Base-by-base conservation (phyloP, 441 rosid genomes). In the Cnidoscolus chayamansa region DNA sequence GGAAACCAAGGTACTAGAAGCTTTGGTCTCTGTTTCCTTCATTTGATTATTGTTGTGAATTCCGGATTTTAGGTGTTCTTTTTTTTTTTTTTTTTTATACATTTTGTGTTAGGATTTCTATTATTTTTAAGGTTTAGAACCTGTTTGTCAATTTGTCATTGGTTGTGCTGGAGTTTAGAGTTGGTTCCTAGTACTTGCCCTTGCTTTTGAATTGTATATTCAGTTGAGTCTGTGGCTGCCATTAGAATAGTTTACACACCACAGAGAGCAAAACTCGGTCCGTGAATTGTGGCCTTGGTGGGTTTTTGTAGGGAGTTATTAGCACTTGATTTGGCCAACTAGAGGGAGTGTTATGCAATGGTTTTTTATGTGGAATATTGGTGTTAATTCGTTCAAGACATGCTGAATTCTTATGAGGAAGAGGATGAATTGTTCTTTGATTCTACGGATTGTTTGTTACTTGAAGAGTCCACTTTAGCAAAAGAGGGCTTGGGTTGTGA, bases 341-440 rank as follows among this genome's bases (percentile, higher is more conserved):
- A 50, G 75, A 74, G 73, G 67, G 74, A 65, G 68, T 72, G 80
- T 53, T 64, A 43, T 30, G 71, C 53, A 67, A 60, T 47, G 62
- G 61, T 74, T 81, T 79, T 76, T 76, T 61, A 72, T 72, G 81
- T 78, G 79, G 74, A 74, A 72, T 74, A 71, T 73, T 81, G 58
- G 73, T 76, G 67, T 75, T 13, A 72, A 65, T 57, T 84, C 75
- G 63, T 6, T 66, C 77, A 75, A 82, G 86, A 82, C 72, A 89
- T 94, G 96, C 74, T 70, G 88, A 79, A 74, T 71, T 83, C 76
- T 51, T 80, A 73, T 75, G 79, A 79, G 70, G 83, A 67, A 62
- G 86, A 80, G 74, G 78, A 50, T 59, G 91, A 87, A 74, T 74
- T 78, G 76, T 94, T 88, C 89, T 92, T 81, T 58, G 95, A 91